These are phyloP conservation scores for Colletotrichum tabaci DNA, from an alignment of 2,329 filamentous ascomycete species.

Conservation along the genomic window DNA sequence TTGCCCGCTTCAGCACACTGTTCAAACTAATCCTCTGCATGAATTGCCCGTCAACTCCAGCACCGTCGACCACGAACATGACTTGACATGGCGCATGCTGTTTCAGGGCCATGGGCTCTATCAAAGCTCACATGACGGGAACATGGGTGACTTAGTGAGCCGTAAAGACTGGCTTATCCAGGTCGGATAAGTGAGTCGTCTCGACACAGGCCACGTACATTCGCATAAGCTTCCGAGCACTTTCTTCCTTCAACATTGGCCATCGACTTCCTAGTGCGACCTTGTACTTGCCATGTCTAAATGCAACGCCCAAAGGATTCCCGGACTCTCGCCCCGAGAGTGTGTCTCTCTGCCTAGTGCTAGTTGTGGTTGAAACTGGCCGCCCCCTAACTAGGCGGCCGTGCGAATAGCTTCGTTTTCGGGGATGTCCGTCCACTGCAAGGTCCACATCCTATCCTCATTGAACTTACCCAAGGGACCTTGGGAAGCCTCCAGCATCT, in stretches of 20 bases:
- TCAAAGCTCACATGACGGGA: neutral
- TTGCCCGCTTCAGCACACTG: conserved; percentile 19
- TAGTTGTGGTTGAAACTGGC: neutral
- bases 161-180: neutral
- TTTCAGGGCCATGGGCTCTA: neutral
- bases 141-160: neutral
- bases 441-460: neutral
- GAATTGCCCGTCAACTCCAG: neutral
- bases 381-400: neutral
- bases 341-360: neutral
- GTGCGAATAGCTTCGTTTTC: neutral
- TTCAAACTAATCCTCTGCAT: no score
- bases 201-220: neutral
- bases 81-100: neutral
- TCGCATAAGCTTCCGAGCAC: no score
- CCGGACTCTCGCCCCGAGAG: neutral
- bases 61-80: neutral
- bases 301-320: neutral
- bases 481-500: neutral
- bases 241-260: neutral
- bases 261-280: neutral
- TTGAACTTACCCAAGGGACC: neutral
- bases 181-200: neutral
- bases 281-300: neutral
- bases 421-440: neutral